Evolutionary conservation across 495 filamentous ascomycete genomes (phyloP).

Genomic region (Xylaria cubensis): DNA sequence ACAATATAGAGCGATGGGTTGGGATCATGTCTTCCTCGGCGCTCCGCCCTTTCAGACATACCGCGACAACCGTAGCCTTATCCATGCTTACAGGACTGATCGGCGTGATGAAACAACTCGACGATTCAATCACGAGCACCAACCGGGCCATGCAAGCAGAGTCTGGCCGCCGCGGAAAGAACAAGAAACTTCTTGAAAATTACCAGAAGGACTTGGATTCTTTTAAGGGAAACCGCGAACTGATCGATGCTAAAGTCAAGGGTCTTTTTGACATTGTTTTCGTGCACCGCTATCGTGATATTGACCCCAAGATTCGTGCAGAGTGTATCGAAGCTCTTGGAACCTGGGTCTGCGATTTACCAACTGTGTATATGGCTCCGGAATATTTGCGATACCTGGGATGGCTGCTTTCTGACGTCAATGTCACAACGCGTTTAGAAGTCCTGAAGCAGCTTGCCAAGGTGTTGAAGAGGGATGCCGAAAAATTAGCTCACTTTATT

Average conservation of each 20-base stretch:
- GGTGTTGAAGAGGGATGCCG: slow-evolving; percentile 79
- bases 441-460: slow-evolving; percentile 80
- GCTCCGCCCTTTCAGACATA: slow-evolving; percentile 90
- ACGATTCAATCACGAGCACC: slow-evolving; percentile 68
- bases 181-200: slow-evolving; percentile 66
- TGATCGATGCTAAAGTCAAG: slow-evolving; percentile 70
- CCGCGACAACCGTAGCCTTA: slow-evolving; percentile 80
- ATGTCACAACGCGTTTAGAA: slow-evolving; percentile 71
- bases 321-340: slow-evolving; percentile 86
- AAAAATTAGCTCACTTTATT: slow-evolving; percentile 82
- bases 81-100: slow-evolving; percentile 75
- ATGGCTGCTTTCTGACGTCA: slow-evolving; percentile 87
- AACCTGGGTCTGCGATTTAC: slow-evolving; percentile 82
- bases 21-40: slow-evolving; percentile 81
- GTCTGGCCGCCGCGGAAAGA: slow-evolving; percentile 73
- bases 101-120: slow-evolving; percentile 73
- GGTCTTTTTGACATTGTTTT: slow-evolving; percentile 90
- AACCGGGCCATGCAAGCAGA: slow-evolving; percentile 83
- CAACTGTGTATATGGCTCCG: slow-evolving; percentile 86
- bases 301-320: slow-evolving; percentile 83
- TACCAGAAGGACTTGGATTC: slow-evolving; percentile 70
- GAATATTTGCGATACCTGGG: slow-evolving; percentile 90
- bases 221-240: slow-evolving; percentile 66
- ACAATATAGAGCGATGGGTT: slow-evolving; percentile 87
- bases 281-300: slow-evolving; percentile 92